These are phyloP conservation scores for Sisymbrium irio DNA, from an alignment of 345 rosid species.

Conservation along the genomic window DNA sequence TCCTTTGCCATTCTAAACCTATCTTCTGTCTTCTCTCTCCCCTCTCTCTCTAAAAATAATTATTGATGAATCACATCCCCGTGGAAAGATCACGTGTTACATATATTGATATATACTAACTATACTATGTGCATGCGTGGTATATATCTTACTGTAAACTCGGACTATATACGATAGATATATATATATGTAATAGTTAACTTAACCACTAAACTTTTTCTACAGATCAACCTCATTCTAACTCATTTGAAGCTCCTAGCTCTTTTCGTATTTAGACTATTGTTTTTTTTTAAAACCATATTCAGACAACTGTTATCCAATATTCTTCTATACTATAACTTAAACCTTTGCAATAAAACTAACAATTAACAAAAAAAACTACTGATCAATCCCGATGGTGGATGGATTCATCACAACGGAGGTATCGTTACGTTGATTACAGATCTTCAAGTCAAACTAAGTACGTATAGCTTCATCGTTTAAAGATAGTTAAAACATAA, in stretches of 20 bases:
- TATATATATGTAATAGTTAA: background rate
- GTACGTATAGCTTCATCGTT: background rate
- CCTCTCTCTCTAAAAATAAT: background rate
- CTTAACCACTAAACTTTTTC: background rate
- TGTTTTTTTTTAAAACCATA: too few species aligned
- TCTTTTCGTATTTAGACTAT: too few species aligned
- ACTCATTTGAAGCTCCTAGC: too few species aligned
- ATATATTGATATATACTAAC: background rate
- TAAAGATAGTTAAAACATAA: too few species aligned
- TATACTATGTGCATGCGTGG: background rate
- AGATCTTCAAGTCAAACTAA: background rate
- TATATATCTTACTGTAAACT: background rate
- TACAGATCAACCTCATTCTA: too few species aligned
- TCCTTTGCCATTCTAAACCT: constrained; percentile 28
- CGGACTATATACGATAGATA: background rate
- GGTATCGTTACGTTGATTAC: background rate
- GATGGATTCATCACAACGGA: background rate
- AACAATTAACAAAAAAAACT: background rate
- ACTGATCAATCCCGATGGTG: background rate
- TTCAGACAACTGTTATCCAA: too few species aligned
- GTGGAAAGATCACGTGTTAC: constrained; percentile 5
- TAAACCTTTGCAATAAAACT: background rate
- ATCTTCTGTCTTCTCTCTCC: constrained; percentile 7
- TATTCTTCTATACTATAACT: background rate
- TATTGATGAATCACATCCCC: constrained; percentile 4